phyloP scores from a whole-genome alignment of 1,284 basidiomycete species.

The Pyrrhoderma noxium region DNA sequence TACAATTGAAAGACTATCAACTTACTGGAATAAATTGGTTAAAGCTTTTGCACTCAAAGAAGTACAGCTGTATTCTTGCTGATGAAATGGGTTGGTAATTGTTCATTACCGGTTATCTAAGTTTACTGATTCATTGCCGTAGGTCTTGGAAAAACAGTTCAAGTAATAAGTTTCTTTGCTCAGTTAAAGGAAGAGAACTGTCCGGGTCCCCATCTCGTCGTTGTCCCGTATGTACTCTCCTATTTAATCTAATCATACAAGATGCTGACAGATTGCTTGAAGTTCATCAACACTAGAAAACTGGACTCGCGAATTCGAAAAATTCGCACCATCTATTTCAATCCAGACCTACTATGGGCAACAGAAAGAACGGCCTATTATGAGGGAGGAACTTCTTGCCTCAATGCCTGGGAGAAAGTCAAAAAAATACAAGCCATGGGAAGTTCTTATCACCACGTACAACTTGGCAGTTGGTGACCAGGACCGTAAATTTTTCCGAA shows the following conservation, averaged over 20 bases:
- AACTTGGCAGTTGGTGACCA: constrained; percentile 86
- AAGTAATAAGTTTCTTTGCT: constrained; percentile 96
- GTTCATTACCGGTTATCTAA: neutral
- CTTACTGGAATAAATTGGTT: constrained; percentile 98
- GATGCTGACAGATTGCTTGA: constrained; percentile 10
- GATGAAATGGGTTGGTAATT: constrained; percentile 82
- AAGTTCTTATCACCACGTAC: constrained; percentile 95
- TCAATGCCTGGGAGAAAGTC: constrained; percentile 37
- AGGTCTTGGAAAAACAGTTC: constrained; percentile 97
- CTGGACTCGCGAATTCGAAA: constrained; percentile 94
- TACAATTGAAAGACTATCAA: constrained; percentile 94
- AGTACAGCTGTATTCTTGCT: constrained; percentile 90
- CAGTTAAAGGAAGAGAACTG: constrained; percentile 75
- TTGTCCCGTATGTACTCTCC: constrained; percentile 74
- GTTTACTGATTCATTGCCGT: constrained; percentile 4
- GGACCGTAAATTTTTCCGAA: constrained; percentile 89
- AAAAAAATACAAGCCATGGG: constrained; percentile 59
- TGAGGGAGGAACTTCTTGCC: constrained; percentile 69
- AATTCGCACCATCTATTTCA: constrained; percentile 83
- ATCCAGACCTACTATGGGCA: constrained; percentile 91
- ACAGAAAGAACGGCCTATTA: constrained; percentile 77
- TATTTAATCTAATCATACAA: neutral
- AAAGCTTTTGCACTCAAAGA: constrained; percentile 75
- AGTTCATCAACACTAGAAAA: constrained; percentile 97
- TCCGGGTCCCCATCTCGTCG: constrained; percentile 84